Base-by-base conservation (phyloP, 768 basidiomycete species). In the Naganishia friedmannii region DNA sequence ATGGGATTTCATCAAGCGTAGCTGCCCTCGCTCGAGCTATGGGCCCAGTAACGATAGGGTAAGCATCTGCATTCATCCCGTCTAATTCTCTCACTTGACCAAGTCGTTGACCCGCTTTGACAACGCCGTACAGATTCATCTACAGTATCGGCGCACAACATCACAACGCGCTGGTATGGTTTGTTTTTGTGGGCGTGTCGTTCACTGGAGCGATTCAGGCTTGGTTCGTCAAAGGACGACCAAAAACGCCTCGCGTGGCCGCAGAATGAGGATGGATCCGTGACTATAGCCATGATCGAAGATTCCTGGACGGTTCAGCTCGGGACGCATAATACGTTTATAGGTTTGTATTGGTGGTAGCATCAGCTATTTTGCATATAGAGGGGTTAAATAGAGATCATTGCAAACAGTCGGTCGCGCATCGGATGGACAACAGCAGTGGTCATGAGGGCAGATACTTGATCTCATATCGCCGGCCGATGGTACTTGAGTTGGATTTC, bases 131-230 rank as follows among this genome's bases (percentile, higher is more conserved):
- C 48, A 51, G 48, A 26, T 51, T n/a, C 48, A 51, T 51, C 48
- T 51, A 51, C 48, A 51, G 48, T 51, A 51, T 51, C 15, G 48
- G 48, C 48, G 48, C 48, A 51, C 48, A 51, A 26, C 48, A n/a
- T 26, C 48, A 51, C 12, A 51, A 51, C 12, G 3, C 48, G 17
- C 48, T 51, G 7, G 48, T 51, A 21, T 51, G 48, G 48, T 51
- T 51, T 12, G 48, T 51, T 7, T 51, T 51, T 23, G 23, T 51
- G 12, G 48, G n/a, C n/a, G 48, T 51, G 23, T 51, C 48, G 6
- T 51, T 51, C 3, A 21, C 23, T 3, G 48, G 48, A 23, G 48
- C 48, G 21, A 51, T 51, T 8, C 48, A 51, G 48, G 48, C 48
- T 51, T 51, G 48, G 48, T 51, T 51, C 12, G 48, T 51, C n/a